Percentiles rank a stretch among this genome's conserved stretches.
phyloP scores from a whole-genome alignment of 805 yeast genomes.

The Peterozyma toletana region DNA sequence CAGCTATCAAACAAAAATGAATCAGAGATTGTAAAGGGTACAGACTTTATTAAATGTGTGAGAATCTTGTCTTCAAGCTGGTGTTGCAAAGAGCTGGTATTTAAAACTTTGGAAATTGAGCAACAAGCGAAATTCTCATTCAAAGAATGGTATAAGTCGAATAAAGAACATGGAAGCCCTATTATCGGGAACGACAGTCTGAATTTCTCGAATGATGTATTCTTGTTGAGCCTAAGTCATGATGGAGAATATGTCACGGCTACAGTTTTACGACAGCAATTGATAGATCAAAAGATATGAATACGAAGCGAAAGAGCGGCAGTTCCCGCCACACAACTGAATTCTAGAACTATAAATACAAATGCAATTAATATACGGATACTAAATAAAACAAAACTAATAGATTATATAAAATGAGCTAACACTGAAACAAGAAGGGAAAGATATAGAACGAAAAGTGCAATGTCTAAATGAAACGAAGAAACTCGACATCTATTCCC shows the following conservation, averaged over 20 bases:
- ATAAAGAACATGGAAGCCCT: slow-evolving; percentile 35
- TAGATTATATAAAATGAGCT: background rate
- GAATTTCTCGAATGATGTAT: slow-evolving; percentile 30
- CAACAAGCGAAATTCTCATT: slow-evolving; percentile 51
- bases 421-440: background rate
- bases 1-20: background rate
- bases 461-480: background rate
- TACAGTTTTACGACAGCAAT: slow-evolving; percentile 31
- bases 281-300: no score
- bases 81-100: slow-evolving; percentile 74
- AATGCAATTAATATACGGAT: no score
- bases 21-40: background rate
- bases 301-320: no score
- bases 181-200: slow-evolving; percentile 21
- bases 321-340: no score
- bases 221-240: slow-evolving; percentile 53
- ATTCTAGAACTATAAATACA: no score
- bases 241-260: slow-evolving; percentile 57
- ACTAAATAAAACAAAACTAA: background rate
- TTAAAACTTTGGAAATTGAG: slow-evolving; percentile 42
- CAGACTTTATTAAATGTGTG: slow-evolving; percentile 19
- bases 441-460: background rate
- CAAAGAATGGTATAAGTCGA: slow-evolving; percentile 49
- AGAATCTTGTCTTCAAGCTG: slow-evolving; percentile 49
- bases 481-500: slow-evolving; percentile 59